These are phyloP conservation scores for Trichoderma breve DNA, from an alignment of 2,329 filamentous ascomycete genomes.

Conservation along the genomic window DNA sequence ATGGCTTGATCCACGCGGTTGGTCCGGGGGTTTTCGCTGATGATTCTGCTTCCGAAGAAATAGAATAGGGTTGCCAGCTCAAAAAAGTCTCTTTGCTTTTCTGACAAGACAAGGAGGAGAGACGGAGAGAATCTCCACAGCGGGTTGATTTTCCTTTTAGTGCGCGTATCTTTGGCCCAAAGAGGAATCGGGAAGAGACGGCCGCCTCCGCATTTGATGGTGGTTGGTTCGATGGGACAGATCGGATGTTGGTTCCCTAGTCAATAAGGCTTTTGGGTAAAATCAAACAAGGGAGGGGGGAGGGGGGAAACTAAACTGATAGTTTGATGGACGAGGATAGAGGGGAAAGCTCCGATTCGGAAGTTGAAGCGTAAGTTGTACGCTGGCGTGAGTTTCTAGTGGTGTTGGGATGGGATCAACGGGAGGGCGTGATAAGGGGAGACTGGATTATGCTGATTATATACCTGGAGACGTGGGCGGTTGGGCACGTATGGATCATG, in stretches of 20 bases:
- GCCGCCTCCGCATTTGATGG: constrained; percentile 11
- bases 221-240: neutral
- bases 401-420: neutral
- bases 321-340: neutral
- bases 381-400: neutral
- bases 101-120: neutral
- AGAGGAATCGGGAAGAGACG: neutral
- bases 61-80: neutral
- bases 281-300: neutral
- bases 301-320: neutral
- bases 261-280: neutral
- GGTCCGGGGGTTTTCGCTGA: neutral
- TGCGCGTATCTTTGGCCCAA: constrained; percentile 19
- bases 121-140: neutral
- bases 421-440: neutral
- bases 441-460: neutral
- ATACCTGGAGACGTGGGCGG: neutral
- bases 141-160: neutral
- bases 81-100: neutral
- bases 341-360: neutral
- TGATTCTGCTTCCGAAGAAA: neutral
- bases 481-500: neutral
- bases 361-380: constrained; percentile 3
- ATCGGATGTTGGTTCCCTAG: neutral
- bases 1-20: neutral